phyloP scores from a whole-genome alignment of 345 rosid genomes.

The Pistacia atlantica region DNA sequence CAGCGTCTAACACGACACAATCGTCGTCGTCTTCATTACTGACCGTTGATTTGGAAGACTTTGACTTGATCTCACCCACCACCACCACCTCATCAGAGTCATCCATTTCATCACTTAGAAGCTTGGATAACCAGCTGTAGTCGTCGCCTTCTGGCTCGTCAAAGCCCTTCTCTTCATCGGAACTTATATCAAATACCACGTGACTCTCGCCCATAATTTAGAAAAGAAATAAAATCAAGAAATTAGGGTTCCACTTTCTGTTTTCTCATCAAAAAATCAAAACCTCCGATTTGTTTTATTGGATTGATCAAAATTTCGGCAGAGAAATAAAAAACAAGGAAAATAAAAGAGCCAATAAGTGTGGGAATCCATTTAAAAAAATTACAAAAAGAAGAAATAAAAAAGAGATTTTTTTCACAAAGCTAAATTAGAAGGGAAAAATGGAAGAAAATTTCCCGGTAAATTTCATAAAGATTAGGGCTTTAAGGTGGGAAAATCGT shows the following conservation, averaged over 20 bases:
- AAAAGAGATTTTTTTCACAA: no score
- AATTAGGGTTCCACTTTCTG: slow-evolving; percentile 6
- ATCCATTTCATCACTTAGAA: slow-evolving; percentile 25
- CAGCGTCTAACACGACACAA: slow-evolving; percentile 58
- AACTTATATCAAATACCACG: slow-evolving; percentile 50
- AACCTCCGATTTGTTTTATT: background rate
- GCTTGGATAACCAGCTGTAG: slow-evolving; percentile 40
- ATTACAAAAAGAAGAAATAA: background rate
- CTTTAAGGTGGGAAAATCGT: background rate
- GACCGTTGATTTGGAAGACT: slow-evolving; percentile 17
- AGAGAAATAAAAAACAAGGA: background rate
- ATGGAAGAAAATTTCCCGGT: background rate
- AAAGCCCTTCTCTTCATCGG: slow-evolving; percentile 53
- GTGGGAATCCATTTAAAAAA: background rate
- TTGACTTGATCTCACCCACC: slow-evolving; percentile 49
- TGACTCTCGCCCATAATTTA: slow-evolving; percentile 25
- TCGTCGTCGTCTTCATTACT: slow-evolving; percentile 46
- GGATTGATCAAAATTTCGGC: background rate
- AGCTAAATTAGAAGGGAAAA: background rate
- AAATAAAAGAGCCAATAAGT: background rate
- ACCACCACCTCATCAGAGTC: slow-evolving; percentile 53
- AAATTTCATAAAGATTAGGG: background rate
- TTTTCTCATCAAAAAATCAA: background rate
- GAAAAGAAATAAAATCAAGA: background rate
- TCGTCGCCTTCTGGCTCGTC: slow-evolving; percentile 30